These are phyloP conservation scores for Pseudonitzschia pungens DNA, from an alignment of 108 stramenopile genomes.

Conservation along the genomic window DNA sequence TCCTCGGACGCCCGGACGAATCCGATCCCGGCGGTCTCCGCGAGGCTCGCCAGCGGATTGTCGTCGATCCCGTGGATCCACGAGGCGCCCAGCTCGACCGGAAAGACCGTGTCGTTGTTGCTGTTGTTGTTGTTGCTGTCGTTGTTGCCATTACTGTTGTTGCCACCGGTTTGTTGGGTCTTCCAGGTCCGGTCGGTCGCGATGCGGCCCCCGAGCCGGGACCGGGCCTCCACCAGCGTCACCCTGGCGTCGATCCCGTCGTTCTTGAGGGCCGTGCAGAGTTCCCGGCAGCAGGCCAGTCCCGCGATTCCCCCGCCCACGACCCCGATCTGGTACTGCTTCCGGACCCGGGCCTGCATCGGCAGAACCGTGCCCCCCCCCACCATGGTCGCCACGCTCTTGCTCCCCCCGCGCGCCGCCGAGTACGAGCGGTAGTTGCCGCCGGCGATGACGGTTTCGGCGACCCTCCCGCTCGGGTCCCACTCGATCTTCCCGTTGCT, in stretches of 20 bases:
- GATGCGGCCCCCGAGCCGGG: conserved; percentile 52
- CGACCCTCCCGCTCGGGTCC: conserved; percentile 7
- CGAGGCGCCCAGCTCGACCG: conserved; percentile 58
- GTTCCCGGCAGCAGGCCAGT: conserved; percentile 43
- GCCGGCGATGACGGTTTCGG: not conserved
- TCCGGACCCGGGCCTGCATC: conserved; percentile 45
- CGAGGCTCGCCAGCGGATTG: conserved; percentile 58
- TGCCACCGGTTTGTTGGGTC: no score
- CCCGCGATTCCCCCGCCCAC: conserved; percentile 65
- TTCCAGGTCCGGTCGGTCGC: conserved; percentile 36
- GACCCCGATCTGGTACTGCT: conserved; percentile 49
- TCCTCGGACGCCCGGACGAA: conserved; percentile 52
- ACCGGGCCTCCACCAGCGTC: conserved; percentile 46
- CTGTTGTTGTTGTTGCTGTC: no score
- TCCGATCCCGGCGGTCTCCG: conserved; percentile 36
- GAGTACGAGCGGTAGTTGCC: no score
- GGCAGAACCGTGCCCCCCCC: conserved; percentile 35
- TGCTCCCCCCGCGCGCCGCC: no score
- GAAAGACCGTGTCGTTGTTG: conserved; percentile 10
- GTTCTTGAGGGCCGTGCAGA: conserved; percentile 30
- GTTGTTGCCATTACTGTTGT: no score
- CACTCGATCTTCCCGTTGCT: conserved; percentile 39
- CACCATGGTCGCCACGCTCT: conserved; percentile 13
- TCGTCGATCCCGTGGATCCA: conserved; percentile 81
- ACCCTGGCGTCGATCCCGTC: conserved; percentile 49